Evolutionary conservation across 306 rosid species (phyloP).

Genomic region (Citrullus mucosospermus): DNA sequence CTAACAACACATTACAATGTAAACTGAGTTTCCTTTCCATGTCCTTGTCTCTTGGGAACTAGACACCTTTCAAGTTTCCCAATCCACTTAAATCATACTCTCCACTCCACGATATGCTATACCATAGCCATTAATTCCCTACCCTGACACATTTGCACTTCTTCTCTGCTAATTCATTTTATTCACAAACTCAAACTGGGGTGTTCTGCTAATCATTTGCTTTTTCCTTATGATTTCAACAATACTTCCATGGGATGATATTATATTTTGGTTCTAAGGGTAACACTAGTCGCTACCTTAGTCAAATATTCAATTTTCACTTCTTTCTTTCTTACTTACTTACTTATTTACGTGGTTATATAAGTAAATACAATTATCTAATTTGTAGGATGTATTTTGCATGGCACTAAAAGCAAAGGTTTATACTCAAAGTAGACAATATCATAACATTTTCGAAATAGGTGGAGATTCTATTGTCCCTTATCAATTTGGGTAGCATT

Average conservation of each 20-base stretch:
- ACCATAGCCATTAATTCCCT: background rate
- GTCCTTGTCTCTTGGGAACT: background rate
- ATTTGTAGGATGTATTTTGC: rapidly evolving
- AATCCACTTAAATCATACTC: background rate
- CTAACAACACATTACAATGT: background rate
- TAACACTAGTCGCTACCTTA: background rate
- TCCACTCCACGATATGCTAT: background rate
- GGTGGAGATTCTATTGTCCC: no score
- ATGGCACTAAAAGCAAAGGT: no score
- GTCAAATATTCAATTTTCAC: background rate
- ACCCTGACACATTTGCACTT: background rate
- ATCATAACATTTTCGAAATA: no score
- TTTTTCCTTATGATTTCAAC: background rate
- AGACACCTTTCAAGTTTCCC: background rate
- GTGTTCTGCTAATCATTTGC: background rate
- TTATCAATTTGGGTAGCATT: no score
- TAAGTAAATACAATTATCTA: no score
- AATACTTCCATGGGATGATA: background rate
- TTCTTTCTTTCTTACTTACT: no score
- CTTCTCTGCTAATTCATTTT: background rate
- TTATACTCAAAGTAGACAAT: no score
- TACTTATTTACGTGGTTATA: no score
- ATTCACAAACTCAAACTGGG: background rate
- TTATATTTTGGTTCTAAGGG: background rate
- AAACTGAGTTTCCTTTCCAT: background rate